Conservation (phyloP, 805 yeast species). For the Wickerhamiella siamensis region DNA sequence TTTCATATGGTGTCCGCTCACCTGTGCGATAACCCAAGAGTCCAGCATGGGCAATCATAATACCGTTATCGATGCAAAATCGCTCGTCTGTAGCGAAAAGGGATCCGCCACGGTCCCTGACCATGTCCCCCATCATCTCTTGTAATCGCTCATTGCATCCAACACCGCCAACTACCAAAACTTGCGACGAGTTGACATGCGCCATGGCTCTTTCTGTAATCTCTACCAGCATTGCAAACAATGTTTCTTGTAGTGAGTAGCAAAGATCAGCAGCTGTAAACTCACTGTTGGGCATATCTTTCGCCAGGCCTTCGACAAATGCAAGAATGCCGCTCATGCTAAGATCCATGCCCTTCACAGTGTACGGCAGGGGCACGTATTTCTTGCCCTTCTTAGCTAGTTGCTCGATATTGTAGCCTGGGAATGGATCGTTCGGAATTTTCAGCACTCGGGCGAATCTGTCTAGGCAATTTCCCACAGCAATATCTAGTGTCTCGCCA, state of each 20-base stretch:
- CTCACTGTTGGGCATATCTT: slow-evolving; percentile 34
- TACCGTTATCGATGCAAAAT: slow-evolving; percentile 95
- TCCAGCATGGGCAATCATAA: slow-evolving; percentile 98
- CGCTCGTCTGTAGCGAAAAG: slow-evolving; percentile 92
- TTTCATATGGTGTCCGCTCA: slow-evolving; percentile 37
- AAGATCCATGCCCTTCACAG: slow-evolving; percentile 97
- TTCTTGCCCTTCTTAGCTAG: slow-evolving; percentile 51
- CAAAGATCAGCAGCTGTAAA: slow-evolving; percentile 74
- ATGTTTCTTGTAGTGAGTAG: slow-evolving; percentile 79
- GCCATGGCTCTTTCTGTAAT: slow-evolving; percentile 98
- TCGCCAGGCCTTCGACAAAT: slow-evolving; percentile 65
- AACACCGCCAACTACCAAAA: slow-evolving; percentile 95
- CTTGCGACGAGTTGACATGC: slow-evolving; percentile 80
- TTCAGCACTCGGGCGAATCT: slow-evolving; percentile 83
- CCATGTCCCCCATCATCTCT: slow-evolving; percentile 95
- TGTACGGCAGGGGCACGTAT: slow-evolving; percentile 72
- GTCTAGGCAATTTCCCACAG: slow-evolving; percentile 93
- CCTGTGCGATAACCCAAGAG: slow-evolving; percentile 76
- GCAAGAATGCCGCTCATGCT: slow-evolving; percentile 94
- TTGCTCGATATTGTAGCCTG: slow-evolving; percentile 95
- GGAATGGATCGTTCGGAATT: slow-evolving; percentile 88
- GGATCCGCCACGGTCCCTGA: slow-evolving; percentile 72
- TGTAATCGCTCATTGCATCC: slow-evolving; percentile 87
- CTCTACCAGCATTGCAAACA: slow-evolving; percentile 93
- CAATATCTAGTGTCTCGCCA: slow-evolving; percentile 97